A percentile compares a stretch with the other conserved stretches of the same genome.
Evolutionary conservation across 1,284 basidiomycete species (phyloP).

Genomic region (Apiotrichum siamense): DNA sequence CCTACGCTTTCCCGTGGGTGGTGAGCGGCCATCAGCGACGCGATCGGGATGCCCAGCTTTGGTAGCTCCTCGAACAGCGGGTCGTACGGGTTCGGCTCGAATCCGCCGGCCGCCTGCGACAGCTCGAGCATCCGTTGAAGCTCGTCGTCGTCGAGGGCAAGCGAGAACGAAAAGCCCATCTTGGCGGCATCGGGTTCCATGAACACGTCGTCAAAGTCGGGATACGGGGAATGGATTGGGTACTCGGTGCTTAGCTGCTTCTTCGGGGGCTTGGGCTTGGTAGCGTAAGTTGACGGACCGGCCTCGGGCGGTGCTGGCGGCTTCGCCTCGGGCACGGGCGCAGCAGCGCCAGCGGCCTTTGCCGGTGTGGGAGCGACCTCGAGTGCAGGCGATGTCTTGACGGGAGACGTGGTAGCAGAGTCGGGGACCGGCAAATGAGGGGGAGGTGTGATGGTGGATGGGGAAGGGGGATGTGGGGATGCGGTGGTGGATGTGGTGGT

Average conservation of each 20-base stretch:
- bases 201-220: slow-evolving; percentile 66
- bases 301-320: slow-evolving; percentile 31
- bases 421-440: slow-evolving; percentile 8
- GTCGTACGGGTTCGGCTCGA: slow-evolving; percentile 37
- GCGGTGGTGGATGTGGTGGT: slow-evolving; percentile 43
- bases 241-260: slow-evolving; percentile 22
- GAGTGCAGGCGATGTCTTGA: neutral
- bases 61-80: slow-evolving; percentile 21
- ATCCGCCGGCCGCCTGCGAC: slow-evolving; percentile 22
- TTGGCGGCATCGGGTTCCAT: slow-evolving; percentile 24
- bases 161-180: slow-evolving; percentile 34
- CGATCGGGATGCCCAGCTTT: slow-evolving; percentile 22
- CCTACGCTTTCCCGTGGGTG: slow-evolving; percentile 1
- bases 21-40: slow-evolving; percentile 15
- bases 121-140: slow-evolving; percentile 19
- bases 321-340: neutral
- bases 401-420: neutral
- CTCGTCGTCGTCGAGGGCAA: slow-evolving; percentile 28
- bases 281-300: slow-evolving; percentile 33
- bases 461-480: slow-evolving; percentile 52
- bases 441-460: slow-evolving; percentile 15
- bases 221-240: slow-evolving; percentile 65
- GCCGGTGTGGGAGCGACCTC: neutral
- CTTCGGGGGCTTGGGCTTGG: slow-evolving; percentile 17
- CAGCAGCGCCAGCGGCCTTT: too few species aligned